A percentile compares a stretch with the other conserved stretches of the same genome.
Evolutionary conservation across 2,329 filamentous ascomycete genomes (phyloP).

Genomic region (Neophaeococcomyces aloes): DNA sequence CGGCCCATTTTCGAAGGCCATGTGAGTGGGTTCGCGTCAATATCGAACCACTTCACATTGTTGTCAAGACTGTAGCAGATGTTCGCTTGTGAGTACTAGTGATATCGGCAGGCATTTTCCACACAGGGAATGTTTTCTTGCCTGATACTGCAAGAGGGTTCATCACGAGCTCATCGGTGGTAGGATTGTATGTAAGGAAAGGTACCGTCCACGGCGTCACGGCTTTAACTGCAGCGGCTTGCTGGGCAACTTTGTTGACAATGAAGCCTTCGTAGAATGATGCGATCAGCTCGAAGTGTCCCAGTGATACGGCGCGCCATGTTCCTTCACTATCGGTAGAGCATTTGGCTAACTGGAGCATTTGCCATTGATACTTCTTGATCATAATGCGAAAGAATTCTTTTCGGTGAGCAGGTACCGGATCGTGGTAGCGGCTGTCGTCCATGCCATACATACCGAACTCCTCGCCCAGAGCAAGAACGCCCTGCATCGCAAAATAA

Average conservation of each 20-base stretch:
- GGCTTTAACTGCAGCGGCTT: not conserved
- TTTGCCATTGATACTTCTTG: constrained; percentile 6
- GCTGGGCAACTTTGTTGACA: not conserved
- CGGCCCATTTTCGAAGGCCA: too few species aligned
- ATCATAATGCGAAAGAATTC: constrained; percentile 1
- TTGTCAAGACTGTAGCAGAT: too few species aligned
- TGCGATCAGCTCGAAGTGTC: constrained; percentile 5
- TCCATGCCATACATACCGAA: not conserved
- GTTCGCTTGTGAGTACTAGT: not conserved
- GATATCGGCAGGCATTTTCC: not conserved
- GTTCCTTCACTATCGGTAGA: not conserved
- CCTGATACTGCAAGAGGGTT: not conserved
- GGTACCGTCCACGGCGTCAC: too few species aligned
- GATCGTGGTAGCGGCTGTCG: too few species aligned
- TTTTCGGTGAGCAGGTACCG: not conserved
- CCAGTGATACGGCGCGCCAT: constrained; percentile 3
- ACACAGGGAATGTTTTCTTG: not conserved
- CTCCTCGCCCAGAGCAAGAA: not conserved
- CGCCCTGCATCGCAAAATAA: constrained; percentile 1
- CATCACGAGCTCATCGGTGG: not conserved
- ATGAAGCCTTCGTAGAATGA: constrained; percentile 4
- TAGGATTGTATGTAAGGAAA: not conserved
- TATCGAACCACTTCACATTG: too few species aligned
- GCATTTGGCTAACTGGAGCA: not conserved
- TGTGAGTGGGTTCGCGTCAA: too few species aligned